Conservation (phyloP, 2,329 filamentous ascomycete genomes). For the Colletotrichum caudatum region DNA sequence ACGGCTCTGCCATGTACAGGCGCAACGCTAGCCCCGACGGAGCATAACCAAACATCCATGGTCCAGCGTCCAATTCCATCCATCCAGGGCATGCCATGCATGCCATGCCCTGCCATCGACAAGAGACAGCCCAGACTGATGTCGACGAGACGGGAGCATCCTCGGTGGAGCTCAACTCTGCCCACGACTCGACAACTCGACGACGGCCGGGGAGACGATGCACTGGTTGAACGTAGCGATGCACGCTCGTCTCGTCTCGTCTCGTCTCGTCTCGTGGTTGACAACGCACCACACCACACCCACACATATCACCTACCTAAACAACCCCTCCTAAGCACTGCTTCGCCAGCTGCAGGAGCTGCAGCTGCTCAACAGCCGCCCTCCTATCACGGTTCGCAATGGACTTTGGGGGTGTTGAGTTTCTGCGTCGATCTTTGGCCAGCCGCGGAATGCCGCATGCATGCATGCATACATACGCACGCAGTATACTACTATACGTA, state of each 20-base stretch:
- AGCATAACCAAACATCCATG: conserved; percentile 19
- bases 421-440: conserved; percentile 37
- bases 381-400: conserved; percentile 28
- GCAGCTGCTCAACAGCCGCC: conserved; percentile 14
- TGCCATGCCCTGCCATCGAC: no score
- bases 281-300: conserved; percentile 26
- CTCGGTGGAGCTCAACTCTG: conserved; percentile 24
- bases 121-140: background rate
- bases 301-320: background rate
- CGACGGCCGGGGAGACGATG: conserved; percentile 2
- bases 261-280: conserved; percentile 31
- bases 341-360: conserved; percentile 14
- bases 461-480: background rate
- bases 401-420: conserved; percentile 3
- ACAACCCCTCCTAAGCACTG: conserved; percentile 9
- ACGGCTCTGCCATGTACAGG: conserved; percentile 1
- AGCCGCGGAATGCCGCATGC: conserved; percentile 37
- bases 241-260: conserved; percentile 29
- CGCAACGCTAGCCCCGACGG: conserved; percentile 8
- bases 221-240: conserved; percentile 17
- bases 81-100: background rate
- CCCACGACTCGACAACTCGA: conserved; percentile 4
- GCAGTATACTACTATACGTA: no score
- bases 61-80: background rate
- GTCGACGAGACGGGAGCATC: conserved; percentile 25